A percentile compares a stretch with the other conserved stretches of the same genome.
phyloP scores from a whole-genome alignment of 2,329 filamentous ascomycete species.

The Eurotiales sp. region DNA sequence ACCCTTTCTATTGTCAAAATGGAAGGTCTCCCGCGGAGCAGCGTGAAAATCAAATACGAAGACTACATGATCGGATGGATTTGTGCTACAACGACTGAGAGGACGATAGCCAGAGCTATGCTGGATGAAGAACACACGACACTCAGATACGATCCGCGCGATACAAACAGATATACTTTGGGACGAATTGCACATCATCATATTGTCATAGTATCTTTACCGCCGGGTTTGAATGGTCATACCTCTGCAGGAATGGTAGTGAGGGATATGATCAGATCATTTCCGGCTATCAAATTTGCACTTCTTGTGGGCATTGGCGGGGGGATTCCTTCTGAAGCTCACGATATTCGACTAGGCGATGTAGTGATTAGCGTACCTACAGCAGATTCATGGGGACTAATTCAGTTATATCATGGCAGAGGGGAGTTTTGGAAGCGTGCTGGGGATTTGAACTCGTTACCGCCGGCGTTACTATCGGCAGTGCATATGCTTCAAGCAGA shows the following conservation, averaged over 20 bases:
- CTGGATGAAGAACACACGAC: no score
- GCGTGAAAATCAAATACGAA: no score
- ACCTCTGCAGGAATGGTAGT: constrained; percentile 23
- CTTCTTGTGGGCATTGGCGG: constrained; percentile 23
- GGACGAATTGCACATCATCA: constrained; percentile 19
- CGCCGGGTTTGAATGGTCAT: constrained; percentile 24
- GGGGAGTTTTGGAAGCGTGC: neutral
- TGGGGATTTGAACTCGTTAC: neutral
- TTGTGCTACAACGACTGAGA: no score
- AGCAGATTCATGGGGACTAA: neutral
- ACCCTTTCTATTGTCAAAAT: no score
- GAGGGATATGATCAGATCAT: constrained; percentile 17
- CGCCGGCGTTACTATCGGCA: neutral
- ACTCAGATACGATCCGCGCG: no score
- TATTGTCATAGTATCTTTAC: constrained; percentile 21
- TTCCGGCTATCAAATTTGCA: constrained; percentile 18
- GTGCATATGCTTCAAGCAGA: neutral
- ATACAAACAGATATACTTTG: constrained; percentile 22
- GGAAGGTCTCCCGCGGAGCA: no score
- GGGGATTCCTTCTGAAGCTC: constrained; percentile 15
- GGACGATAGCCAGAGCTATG: no score
- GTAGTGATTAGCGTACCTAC: constrained; percentile 15
- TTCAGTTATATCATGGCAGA: neutral
- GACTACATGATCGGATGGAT: no score
- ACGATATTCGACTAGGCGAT: constrained; percentile 20